Evolutionary conservation across 2,329 filamentous ascomycete species (phyloP), one percentile per base, ranked within the genome.

Genomic region (Aspergillus nomiae): DNA sequence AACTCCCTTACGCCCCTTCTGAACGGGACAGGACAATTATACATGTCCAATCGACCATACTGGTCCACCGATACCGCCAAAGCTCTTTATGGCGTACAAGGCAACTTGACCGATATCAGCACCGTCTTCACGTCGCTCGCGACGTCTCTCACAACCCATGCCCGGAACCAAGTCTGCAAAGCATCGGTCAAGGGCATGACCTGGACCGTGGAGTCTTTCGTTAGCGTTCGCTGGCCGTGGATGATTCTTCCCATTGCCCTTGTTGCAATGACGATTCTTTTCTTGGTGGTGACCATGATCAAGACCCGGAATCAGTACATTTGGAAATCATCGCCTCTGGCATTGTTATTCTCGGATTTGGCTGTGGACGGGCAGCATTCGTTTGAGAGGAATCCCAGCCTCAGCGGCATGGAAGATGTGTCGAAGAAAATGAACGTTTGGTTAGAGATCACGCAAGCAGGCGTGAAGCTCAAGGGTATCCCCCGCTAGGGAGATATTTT

Each of bases 211-310:
- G 60, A 69, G 28, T 70, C 70, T 0, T 73, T 64, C 26, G 63
- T 71, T 0, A 66, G 62, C 19, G 70, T 73, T 48, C 63, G 66
- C 2, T 73, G 70, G 71, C 46, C 53, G 7, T 73, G 70, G 71
- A 58, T 73, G 58, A 64, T 64, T 26, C 60, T 73, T 0, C 70
- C 70, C 0, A 62, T 64, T 26, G 57, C 21, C 1, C 50, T 73
- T 46, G 63, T 71, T 21, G 67, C 63, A 10, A 77, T 90, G 32
- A 89, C 84, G 2, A 70, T 71, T 30, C 50, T 65, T 30, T 83
- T 83, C 65, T 81, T 85, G 58, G 73, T 77, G 70, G 85, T 83
- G 10, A 89, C 70, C 1, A 61, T 73, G 3, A 28, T 69, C 8
- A 67, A 71, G 45, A 73, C 70, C 12, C 51, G 67, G 1, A 66